Evolutionary conservation across 2,329 filamentous ascomycete genomes (phyloP).

Genomic region (Claviceps pazoutovae): DNA sequence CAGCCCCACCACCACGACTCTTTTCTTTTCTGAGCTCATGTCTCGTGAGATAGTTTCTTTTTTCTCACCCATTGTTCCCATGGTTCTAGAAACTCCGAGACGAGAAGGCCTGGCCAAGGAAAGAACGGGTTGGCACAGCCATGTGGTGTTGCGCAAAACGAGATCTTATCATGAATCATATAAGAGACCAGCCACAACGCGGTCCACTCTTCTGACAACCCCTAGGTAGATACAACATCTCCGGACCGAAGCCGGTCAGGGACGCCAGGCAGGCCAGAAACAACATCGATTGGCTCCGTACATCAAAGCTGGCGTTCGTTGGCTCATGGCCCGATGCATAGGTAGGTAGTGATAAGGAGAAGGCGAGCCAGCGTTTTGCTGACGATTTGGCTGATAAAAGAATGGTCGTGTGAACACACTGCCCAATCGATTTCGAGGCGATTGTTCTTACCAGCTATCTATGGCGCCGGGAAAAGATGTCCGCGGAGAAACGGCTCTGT

Average conservation of each 20-base stretch:
- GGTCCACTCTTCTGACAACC: background rate
- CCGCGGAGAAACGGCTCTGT: slow-evolving; percentile 3
- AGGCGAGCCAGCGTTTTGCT: background rate
- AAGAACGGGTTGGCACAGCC: background rate
- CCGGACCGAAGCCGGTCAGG: background rate
- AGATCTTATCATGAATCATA: background rate
- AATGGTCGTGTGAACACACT: background rate
- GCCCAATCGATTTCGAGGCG: slow-evolving; percentile 1
- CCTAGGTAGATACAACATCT: slow-evolving; percentile 2
- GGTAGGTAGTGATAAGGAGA: background rate
- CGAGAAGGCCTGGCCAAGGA: background rate
- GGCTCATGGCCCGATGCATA: background rate
- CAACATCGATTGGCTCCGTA: background rate
- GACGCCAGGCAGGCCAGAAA: background rate
- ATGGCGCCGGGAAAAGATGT: background rate
- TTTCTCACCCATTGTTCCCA: too few relatives aligned
- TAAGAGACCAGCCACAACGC: background rate
- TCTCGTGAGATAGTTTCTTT: background rate
- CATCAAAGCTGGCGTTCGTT: background rate
- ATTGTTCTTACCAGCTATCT: background rate
- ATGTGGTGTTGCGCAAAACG: background rate
- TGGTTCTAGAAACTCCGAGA: background rate
- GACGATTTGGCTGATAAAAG: background rate
- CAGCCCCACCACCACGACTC: slow-evolving; percentile 69
- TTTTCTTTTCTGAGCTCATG: slow-evolving; percentile 30